Conservation (phyloP, 495 filamentous ascomycete species). For the Aspergillus bertholletiae region DNA sequence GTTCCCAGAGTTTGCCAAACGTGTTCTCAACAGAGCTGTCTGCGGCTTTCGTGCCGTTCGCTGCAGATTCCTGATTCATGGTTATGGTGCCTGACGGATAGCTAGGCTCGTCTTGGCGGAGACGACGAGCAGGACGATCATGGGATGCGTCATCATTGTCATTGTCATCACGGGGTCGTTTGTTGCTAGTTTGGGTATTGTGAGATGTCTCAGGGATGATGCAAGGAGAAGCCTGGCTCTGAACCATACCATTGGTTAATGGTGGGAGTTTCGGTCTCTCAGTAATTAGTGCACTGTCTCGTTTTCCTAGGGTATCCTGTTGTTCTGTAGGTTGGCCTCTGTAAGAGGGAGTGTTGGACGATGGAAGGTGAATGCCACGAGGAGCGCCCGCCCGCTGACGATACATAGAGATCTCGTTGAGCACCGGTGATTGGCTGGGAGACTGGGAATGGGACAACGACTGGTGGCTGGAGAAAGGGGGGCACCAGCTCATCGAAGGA, state of each 20-base stretch:
- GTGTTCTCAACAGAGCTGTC: slow-evolving; percentile 10
- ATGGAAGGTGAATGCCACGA: background rate
- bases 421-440: background rate
- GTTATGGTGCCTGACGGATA: background rate
- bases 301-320: background rate
- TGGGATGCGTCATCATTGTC: background rate
- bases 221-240: background rate
- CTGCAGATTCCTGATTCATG: background rate
- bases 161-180: slow-evolving; percentile 12
- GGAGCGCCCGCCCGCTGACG: background rate
- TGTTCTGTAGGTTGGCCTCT: background rate
- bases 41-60: background rate
- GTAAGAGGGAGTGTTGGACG: background rate
- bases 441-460: slow-evolving; percentile 3
- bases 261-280: background rate
- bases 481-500: slow-evolving; percentile 2
- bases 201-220: background rate
- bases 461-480: background rate
- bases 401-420: background rate
- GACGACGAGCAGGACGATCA: slow-evolving; percentile 12
- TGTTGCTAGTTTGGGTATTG: slow-evolving; percentile 1
- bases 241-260: background rate
- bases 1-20: slow-evolving; percentile 14
- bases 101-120: slow-evolving; percentile 4
- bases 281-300: background rate